Base-by-base conservation (phyloP, 176 grass and related monocot species). In the Bonia amplexicaulis region DNA sequence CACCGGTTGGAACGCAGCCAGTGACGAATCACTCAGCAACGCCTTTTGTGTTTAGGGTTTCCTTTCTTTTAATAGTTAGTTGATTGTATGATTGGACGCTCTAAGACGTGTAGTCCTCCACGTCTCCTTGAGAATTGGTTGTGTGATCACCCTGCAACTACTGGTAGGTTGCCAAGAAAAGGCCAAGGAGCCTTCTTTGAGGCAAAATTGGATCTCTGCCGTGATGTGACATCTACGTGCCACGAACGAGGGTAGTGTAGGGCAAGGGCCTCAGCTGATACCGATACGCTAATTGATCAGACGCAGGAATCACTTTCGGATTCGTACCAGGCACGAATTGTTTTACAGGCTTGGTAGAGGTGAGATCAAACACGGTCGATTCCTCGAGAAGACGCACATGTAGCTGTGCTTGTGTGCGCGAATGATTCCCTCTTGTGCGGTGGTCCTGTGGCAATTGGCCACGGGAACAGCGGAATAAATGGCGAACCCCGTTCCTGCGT, bases 401-500 rank as follows among this genome's bases (percentile, higher is more conserved):
- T 55, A 16, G 19, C 15, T 4, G 55, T 7, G 80, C 41, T 6
- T 9, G 48, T 9, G 48, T 9, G n/a, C 6, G 29, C 71, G 83
- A 76, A 82, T 57, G 65, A 77, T 90, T 39, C 71, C 69, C 41
- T 12, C 25, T 16, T 37, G 45, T 12, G 9, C 37, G 37, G 47
- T 87, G 88, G 73, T 86, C 88, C 84, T 5, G 42, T 29, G 54
- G 78, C 37, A 33, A 67, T 20, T 69, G 75, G 67, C 62, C 52
- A 39, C 25, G 58, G 89, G 64, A 80, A 37, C 61, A 70, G 53
- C 44, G 61, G 75, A 80, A 70, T 87, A 80, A 91, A 91, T 84
- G 25, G 85, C 85, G 84, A 87, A 87, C 87, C 76, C 80, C 75
- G 87, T 45, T 42, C 72, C 71, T 41, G 80, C 65, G 72, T 51